Evolutionary conservation across 495 filamentous ascomycete species (phyloP).

Genomic region (Physcia stellaris): DNA sequence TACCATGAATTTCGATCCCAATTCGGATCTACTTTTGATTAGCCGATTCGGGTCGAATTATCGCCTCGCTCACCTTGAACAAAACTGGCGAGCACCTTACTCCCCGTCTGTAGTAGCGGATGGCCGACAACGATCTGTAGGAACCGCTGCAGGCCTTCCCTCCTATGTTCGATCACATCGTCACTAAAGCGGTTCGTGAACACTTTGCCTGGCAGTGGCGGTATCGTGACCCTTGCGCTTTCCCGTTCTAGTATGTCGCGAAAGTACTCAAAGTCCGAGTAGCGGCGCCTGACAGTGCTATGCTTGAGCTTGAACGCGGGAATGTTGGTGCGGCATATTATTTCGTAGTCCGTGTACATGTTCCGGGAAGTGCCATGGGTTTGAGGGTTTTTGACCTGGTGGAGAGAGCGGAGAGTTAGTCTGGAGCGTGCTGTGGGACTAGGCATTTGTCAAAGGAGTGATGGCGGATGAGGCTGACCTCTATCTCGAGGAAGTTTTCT

Average conservation of each 20-base stretch:
- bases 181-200: conserved; percentile 98
- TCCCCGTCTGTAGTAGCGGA: conserved; percentile 91
- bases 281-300: conserved; percentile 77
- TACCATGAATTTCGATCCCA: conserved; percentile 73
- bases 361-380: conserved; percentile 86
- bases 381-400: conserved; percentile 89
- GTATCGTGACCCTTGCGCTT: conserved; percentile 85
- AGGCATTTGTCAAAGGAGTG: neutral
- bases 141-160: conserved; percentile 87
- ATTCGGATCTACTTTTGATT: conserved; percentile 43
- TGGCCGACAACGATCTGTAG: conserved; percentile 96
- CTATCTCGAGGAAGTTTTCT: conserved; percentile 97
- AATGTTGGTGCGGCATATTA: conserved; percentile 93
- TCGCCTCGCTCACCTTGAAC: conserved; percentile 64
- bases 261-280: conserved; percentile 97
- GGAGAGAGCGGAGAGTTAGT: conserved; percentile 5
- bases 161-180: conserved; percentile 91
- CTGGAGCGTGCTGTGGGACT: conserved; percentile 8
- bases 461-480: conserved; percentile 41
- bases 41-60: conserved; percentile 4
- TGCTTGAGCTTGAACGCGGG: conserved; percentile 91
- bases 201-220: conserved; percentile 90
- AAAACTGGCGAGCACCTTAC: conserved; percentile 88
- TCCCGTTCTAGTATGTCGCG: conserved; percentile 96
- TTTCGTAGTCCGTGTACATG: conserved; percentile 99